Evolutionary conservation across 495 filamentous ascomycete species (phyloP), one percentile per base, ranked within the genome.

Genomic region (Hyaloscypha finlandica): DNA sequence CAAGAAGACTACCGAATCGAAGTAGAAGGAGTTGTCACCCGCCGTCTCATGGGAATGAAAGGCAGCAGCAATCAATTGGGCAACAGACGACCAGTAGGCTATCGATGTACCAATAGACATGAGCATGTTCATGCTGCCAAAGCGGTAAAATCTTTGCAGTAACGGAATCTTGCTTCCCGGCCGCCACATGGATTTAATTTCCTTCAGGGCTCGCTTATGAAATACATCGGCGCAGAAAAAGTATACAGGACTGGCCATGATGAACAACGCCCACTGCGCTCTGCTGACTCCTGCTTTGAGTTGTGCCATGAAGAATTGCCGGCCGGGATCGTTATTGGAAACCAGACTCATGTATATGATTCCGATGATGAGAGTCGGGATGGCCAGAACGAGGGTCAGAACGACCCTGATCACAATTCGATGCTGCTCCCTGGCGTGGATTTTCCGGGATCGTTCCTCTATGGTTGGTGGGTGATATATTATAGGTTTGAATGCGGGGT

Each of bases 81-180:
- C 91, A 58, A 97, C 77, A 0, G 92, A 96, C 0, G 92, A 85
- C 70, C 96, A 80, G 73, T 97, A 98, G 1, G 94, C 94, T 56
- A 97, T 91, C 6, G 87, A 87, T 0, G 95, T 97, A 9, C 95
- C 94, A 16, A 94, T 81, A 11, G 91, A 96, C 71, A 98, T 91
- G 65, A 98, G 83, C 75, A 95, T 88, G 72, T 97, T 96, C 94
- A 98, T 98, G 77, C 93, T 97, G 16, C 94, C 94, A 71, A 98
- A 98, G 16, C 92, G 87, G 70, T 93, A 94, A 70, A 98, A 93
- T 20, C 95, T 81, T 64, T 88, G 85, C 25, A 91, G 71, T 11
- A 96, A 73, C 0, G 94, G 93, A 3, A 89, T 87, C 9, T 82
- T 85, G 75, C 93, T 97, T 54, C 88, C 85, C n/a, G 77, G 87